These are phyloP conservation scores for Pyrenochaeta sp. DNA, from an alignment of 2,329 filamentous ascomycete genomes.

Conservation along the genomic window DNA sequence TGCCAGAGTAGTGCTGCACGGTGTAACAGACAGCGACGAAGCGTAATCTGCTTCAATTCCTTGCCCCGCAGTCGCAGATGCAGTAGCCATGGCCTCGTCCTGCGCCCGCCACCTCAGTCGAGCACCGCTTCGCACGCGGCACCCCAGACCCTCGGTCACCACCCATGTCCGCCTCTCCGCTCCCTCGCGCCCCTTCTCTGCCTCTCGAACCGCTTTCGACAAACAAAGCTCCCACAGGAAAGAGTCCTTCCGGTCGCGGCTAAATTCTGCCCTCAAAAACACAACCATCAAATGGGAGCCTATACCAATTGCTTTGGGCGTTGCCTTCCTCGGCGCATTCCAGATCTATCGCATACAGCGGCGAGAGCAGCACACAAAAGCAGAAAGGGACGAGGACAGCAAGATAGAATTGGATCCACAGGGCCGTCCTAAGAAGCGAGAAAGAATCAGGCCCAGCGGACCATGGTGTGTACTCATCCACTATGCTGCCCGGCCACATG, in stretches of 20 bases:
- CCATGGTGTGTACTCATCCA: constrained; percentile 69
- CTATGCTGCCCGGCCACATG: neutral
- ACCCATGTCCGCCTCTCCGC: constrained; percentile 23
- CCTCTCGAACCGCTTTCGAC: constrained; percentile 52
- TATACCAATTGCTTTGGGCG: constrained; percentile 85
- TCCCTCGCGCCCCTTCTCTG: constrained; percentile 42
- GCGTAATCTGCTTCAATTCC: too few species aligned
- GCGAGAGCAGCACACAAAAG: constrained; percentile 54
- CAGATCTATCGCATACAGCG: constrained; percentile 81
- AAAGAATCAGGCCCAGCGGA: constrained; percentile 78
- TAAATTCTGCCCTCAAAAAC: constrained; percentile 65
- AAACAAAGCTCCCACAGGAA: constrained; percentile 52
- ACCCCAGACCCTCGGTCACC: constrained; percentile 16
- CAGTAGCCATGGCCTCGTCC: constrained; percentile 35
- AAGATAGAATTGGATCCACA: constrained; percentile 49
- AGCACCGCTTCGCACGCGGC: constrained; percentile 21
- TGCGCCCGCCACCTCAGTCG: constrained; percentile 37
- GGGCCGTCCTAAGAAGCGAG: constrained; percentile 59
- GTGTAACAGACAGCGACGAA: too few species aligned
- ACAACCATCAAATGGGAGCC: constrained; percentile 86
- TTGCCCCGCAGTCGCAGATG: too few species aligned
- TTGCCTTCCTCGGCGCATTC: constrained; percentile 81
- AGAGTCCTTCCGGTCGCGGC: constrained; percentile 64
- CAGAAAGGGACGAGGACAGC: constrained; percentile 54
- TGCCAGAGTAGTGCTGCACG: too few species aligned